phyloP scores from a whole-genome alignment of 176 grass and related monocot genomes.

The Cenchrus fungigraminus region DNA sequence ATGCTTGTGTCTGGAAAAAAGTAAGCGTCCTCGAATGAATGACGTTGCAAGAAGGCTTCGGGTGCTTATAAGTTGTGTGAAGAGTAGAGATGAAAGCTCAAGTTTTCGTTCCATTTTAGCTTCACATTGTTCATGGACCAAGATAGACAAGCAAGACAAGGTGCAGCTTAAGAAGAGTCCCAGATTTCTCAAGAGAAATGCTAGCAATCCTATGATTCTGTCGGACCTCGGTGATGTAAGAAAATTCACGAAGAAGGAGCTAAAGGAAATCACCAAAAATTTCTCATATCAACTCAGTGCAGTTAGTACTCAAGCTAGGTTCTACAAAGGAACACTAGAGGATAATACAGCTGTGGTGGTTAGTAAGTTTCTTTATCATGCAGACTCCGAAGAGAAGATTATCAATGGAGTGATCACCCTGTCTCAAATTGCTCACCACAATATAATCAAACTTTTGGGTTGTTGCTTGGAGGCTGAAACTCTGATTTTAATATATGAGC shows the following conservation, averaged over 20 bases:
- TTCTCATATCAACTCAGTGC: not conserved
- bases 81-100: not conserved
- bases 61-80: not conserved
- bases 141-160: not conserved
- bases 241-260: not conserved
- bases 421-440: not conserved
- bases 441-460: not conserved
- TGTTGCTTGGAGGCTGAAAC: constrained; percentile 1
- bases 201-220: not conserved
- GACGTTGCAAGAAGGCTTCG: not conserved
- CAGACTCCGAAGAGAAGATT: not conserved
- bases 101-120: too few relatives aligned
- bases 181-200: not conserved
- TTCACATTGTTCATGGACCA: too few relatives aligned
- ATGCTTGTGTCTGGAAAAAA: not conserved
- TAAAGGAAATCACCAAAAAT: not conserved
- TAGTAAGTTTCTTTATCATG: too few relatives aligned
- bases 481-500: not conserved
- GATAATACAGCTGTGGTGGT: not conserved
- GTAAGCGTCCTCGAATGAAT: constrained; percentile 13
- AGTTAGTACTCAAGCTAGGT: too few relatives aligned
- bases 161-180: not conserved
- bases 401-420: not conserved
- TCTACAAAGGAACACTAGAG: constrained; percentile 4
- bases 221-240: not conserved